Evolutionary conservation across 78 protist species (phyloP).

Genomic region (Tieghemostelium lacteum): DNA sequence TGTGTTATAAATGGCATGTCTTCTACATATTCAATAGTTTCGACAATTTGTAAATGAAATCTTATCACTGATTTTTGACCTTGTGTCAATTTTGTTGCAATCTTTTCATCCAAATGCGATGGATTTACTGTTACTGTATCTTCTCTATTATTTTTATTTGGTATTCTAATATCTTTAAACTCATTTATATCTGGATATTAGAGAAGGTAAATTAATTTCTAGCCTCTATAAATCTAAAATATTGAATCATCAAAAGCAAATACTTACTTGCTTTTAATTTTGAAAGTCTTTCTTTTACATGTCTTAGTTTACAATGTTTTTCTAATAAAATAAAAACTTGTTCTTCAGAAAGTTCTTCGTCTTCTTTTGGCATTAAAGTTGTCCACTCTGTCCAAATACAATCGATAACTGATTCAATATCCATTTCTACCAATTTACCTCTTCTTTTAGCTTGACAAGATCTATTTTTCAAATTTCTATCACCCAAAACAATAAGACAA

Average conservation of each 20-base stretch:
- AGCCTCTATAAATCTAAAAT: too few relatives aligned
- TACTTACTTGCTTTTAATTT: slow-evolving; percentile 43
- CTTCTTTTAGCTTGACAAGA: slow-evolving; percentile 74
- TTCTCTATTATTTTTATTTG: neutral
- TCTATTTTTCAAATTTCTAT: slow-evolving; percentile 80
- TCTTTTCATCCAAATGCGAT: slow-evolving; percentile 64
- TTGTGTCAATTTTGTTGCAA: slow-evolving; percentile 54
- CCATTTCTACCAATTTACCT: slow-evolving; percentile 79
- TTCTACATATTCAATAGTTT: slow-evolving; percentile 58
- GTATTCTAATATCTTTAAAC: slow-evolving; percentile 62
- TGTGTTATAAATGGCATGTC: slow-evolving; percentile 70
- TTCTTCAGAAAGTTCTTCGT: slow-evolving; percentile 45
- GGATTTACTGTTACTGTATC: neutral
- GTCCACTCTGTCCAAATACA: slow-evolving; percentile 77
- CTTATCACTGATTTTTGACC: slow-evolving; percentile 65
- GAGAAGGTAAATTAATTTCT: neutral
- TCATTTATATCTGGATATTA: slow-evolving; percentile 29
- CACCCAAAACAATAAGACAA: slow-evolving; percentile 80
- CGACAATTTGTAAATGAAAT: slow-evolving; percentile 75
- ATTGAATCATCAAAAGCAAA: neutral
- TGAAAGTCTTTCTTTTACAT: slow-evolving; percentile 66
- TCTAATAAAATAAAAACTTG: slow-evolving; percentile 59
- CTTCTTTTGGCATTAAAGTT: slow-evolving; percentile 58
- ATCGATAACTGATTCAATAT: slow-evolving; percentile 57
- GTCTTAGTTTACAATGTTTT: slow-evolving; percentile 68